A percentile compares a stretch with the other conserved stretches of the same genome.
These are phyloP conservation scores for Chaetothyriales sp. DNA, from an alignment of 2,329 filamentous ascomycete species.

Conservation along the genomic window DNA sequence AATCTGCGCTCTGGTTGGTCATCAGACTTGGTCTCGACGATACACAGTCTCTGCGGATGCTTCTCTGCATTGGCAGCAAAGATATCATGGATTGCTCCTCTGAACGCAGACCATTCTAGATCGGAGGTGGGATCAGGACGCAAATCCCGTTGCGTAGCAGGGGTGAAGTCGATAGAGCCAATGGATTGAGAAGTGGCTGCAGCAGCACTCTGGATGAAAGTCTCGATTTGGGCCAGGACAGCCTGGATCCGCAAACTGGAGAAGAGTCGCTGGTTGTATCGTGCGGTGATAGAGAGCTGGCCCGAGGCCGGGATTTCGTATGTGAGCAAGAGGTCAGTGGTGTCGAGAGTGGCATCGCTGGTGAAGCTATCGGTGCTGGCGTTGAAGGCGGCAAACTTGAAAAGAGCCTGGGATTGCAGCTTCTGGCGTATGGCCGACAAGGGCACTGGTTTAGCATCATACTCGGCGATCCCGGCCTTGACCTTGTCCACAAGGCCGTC, in stretches of 20 bases:
- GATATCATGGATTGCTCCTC: slow-evolving; percentile 31
- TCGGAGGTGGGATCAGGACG: slow-evolving; percentile 30
- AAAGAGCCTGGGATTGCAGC: slow-evolving; percentile 24
- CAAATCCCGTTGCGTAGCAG: slow-evolving; percentile 10
- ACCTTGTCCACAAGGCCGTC: slow-evolving; percentile 26
- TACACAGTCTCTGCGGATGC: slow-evolving; percentile 53
- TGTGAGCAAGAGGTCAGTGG: slow-evolving; percentile 29
- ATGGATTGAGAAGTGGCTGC: slow-evolving; percentile 26
- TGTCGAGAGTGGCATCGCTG: slow-evolving; percentile 29
- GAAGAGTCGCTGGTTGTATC: slow-evolving; percentile 33
- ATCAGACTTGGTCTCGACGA: slow-evolving; percentile 46
- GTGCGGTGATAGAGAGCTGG: slow-evolving; percentile 24
- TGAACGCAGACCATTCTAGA: slow-evolving; percentile 31
- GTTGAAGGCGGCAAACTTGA: slow-evolving; percentile 34
- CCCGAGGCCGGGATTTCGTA: slow-evolving; percentile 19
- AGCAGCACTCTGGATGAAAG: slow-evolving; percentile 28
- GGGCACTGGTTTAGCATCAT: slow-evolving; percentile 4
- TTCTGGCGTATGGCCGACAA: slow-evolving; percentile 8
- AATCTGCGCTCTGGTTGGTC: slow-evolving; percentile 48
- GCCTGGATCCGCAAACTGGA: slow-evolving; percentile 30
- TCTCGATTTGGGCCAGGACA: slow-evolving; percentile 29
- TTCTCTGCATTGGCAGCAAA: slow-evolving; percentile 39
- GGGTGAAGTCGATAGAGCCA: slow-evolving; percentile 29
- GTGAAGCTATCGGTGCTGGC: slow-evolving; percentile 24
- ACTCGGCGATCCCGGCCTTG: slow-evolving; percentile 15